Base-by-base conservation (phyloP, 345 rosid species). In the Salix arbutifolia region DNA sequence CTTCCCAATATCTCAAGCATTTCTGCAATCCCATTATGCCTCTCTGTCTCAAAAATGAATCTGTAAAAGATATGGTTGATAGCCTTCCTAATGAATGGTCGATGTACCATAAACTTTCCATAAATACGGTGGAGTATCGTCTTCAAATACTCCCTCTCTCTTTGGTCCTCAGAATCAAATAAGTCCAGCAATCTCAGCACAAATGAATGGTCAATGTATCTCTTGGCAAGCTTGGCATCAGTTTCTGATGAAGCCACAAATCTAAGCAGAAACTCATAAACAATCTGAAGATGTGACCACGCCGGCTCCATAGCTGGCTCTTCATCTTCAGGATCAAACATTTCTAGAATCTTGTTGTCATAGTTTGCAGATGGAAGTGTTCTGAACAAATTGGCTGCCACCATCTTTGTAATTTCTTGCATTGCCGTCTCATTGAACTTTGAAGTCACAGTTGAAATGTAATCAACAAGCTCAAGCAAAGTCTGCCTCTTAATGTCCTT, bases 1-100 rank as follows among this genome's bases (percentile, higher is more conserved):
- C 97, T 91, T 48, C 94, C 97, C 26, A 91, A 86, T 37, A 91
- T 90, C 89, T 91, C 97, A 65, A 91, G 91, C 84, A 91, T 75
- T 79, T 91, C 97, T 1, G 92, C 92, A 23, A 87, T 86, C 25
- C 97, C 94, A 58, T 89, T 90, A 67, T 89, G 91, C 80, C 83
- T 90, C 78, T 90, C 91, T 0, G 94, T 89, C 79, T 90, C 97
- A 40, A 83, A 90, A 65, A 91, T 87, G 76, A 91, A 91, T n/a
- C 80, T 81, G 50, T 89, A 92, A 84, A 92, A 92, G 83, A 92
- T 80, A 71, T 91, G 86, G 77, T 86, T 86, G 42, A 89, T 83
- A 1, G 86, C 80, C 66, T 74, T 75, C 58, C 92, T 80, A 35
- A 88, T 91, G 61, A 86, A 88, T 6, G 92, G 92, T 5, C 92